phyloP scores from a whole-genome alignment of 345 rosid genomes.

The Streptanthus diversifolius region DNA sequence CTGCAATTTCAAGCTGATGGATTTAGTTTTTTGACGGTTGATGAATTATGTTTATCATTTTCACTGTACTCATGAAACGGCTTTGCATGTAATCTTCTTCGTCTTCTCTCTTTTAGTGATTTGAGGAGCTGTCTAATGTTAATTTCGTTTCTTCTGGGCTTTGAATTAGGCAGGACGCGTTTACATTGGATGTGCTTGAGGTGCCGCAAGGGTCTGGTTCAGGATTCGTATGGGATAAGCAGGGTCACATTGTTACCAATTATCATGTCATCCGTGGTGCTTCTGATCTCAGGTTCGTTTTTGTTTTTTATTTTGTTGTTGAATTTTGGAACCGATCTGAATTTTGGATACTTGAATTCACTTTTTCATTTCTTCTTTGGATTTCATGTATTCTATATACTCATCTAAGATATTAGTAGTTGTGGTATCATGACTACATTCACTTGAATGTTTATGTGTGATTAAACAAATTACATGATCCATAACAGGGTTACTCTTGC shows the following conservation, averaged over 20 bases:
- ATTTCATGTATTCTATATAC: no score
- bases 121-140: not conserved
- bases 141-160: not conserved
- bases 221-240: constrained; percentile 88
- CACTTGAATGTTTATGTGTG: constrained; percentile 20
- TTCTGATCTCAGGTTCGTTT: constrained; percentile 79
- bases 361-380: not conserved
- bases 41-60: not conserved
- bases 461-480: not conserved
- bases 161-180: constrained; percentile 83
- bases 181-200: constrained; percentile 89
- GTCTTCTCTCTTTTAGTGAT: no score
- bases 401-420: no score
- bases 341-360: not conserved
- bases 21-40: not conserved
- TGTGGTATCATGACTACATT: no score
- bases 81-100: not conserved
- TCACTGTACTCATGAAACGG: not conserved
- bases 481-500: constrained; percentile 77
- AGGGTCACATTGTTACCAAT: constrained; percentile 86
- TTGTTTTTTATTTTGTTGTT: not conserved
- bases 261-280: constrained; percentile 97
- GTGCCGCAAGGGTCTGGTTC: constrained; percentile 98
- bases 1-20: not conserved
- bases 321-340: not conserved